Evolutionary conservation across 176 grass and related monocot genomes (phyloP), one percentile per base, ranked within the genome.

Genomic region (Alopecurus myosuroides): DNA sequence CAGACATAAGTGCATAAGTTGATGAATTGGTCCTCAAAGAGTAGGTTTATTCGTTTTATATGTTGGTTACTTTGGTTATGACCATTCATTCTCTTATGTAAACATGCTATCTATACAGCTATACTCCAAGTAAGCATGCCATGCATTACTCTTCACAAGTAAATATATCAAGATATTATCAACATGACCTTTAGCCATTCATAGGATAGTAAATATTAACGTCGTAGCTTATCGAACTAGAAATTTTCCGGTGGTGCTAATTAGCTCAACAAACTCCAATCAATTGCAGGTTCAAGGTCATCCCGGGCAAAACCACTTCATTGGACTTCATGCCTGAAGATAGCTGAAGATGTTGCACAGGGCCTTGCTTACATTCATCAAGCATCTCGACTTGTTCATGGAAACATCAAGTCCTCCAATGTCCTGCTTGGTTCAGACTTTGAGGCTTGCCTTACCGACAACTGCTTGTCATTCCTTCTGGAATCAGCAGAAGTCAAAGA

Each of bases 311-410:
- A 96, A 83, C 94, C 97, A 19, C 86, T 99, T 77, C 97, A 99
- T 33, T 99, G 97, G 97, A 99, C 97, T 10, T 99, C 97, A 28
- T 99, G 97, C 77, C 85, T 99, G 19, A 99, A 99, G 87, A 96
- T 99, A 65, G 97, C 97, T 39, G 97, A 99, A 92, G 97, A 99
- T 74, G 68, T 97, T 4, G 90, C 86, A 23, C 94, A 91, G 84
- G 97, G 97, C 34, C 97, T 99, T 76, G 88, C 97, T 18, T 94
- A 99, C 88, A 91, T 99, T 72, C 97, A 99, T 80, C 97, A 99
- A 78, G 91, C 97, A 33, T 99, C 97, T 10, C 85, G 88, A 49
- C 85, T 99, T 77, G 94, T 99, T 61, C 97, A 99, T 5, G 94
- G 97, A 65, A 99, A 99, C 73, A 91, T 99, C 48, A 99, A 92